Evolutionary conservation across 1,139 yeast species (phyloP).

Genomic region (Saccharomyces pastorianus): DNA sequence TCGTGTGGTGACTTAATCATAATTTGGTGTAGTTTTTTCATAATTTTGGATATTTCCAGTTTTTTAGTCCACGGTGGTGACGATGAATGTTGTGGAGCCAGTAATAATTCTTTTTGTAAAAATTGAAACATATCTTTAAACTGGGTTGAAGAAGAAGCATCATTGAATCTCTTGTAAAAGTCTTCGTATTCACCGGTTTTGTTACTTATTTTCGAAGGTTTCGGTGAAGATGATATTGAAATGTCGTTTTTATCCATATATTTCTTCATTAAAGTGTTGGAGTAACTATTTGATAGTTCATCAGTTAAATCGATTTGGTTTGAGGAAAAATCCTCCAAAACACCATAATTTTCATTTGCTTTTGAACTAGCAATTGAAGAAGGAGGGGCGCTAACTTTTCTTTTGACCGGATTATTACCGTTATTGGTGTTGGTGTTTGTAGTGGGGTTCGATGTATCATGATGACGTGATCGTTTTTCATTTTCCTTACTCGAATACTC

Average conservation of each 20-base stretch:
- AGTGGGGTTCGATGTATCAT: constrained; percentile 1
- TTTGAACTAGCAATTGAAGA: constrained; percentile 2
- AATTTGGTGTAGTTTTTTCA: constrained; percentile 10
- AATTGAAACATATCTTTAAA: constrained; percentile 12
- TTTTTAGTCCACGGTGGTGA: not conserved
- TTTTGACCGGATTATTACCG: constrained; percentile 2
- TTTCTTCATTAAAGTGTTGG: constrained; percentile 23
- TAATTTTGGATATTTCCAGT: not conserved
- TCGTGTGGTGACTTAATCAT: constrained; percentile 25
- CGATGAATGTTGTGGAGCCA: not conserved
- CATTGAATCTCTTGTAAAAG: constrained; percentile 9
- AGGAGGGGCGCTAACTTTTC: constrained; percentile 24
- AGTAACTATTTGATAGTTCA: constrained; percentile 20
- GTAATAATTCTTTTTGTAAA: constrained; percentile 8
- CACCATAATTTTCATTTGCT: not conserved
- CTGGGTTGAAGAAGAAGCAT: constrained; percentile 2
- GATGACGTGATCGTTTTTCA: not conserved
- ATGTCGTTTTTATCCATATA: constrained; percentile 14
- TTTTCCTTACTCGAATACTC: constrained; percentile 14
- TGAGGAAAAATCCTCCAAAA: not conserved
- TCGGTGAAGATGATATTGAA: not conserved
- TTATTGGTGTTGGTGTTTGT: constrained; percentile 6
- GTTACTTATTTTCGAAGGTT: not conserved
- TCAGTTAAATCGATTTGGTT: constrained; percentile 26
- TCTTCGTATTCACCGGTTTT: constrained; percentile 6